Conservation (phyloP, 164 flowering plant genomes). For the Vitis rotundifolia region DNA sequence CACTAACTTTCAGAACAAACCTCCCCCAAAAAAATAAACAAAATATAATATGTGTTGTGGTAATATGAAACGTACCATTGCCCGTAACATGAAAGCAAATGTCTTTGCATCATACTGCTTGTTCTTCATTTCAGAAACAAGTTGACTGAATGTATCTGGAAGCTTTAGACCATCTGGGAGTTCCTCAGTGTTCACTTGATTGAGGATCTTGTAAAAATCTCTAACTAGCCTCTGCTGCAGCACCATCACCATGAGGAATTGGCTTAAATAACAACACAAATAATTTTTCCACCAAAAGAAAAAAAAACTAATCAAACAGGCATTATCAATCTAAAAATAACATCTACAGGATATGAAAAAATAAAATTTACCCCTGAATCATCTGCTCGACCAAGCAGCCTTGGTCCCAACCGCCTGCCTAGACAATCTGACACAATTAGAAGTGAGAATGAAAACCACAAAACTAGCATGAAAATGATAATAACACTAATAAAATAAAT, state of each 20-base stretch:
- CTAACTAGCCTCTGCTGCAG: constrained; percentile 69
- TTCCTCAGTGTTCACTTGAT: constrained; percentile 74
- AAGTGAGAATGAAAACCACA: background rate
- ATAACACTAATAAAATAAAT: background rate
- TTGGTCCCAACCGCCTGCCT: constrained; percentile 92
- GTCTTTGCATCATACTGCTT: constrained; percentile 78
- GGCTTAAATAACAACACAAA: constrained; percentile 5
- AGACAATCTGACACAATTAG: constrained; percentile 71
- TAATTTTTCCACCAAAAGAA: constrained; percentile 5
- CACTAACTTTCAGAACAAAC: too few species aligned
- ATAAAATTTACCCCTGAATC: constrained; percentile 68
- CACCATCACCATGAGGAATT: constrained; percentile 19
- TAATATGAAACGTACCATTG: constrained; percentile 60
- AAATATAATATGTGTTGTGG: too few species aligned
- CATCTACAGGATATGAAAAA: background rate
- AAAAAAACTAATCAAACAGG: background rate
- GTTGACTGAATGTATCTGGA: constrained; percentile 69
- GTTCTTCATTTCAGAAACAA: constrained; percentile 79
- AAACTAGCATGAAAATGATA: background rate
- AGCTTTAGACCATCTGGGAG: constrained; percentile 73
- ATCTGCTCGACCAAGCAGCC: constrained; percentile 80
- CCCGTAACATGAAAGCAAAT: constrained; percentile 71
- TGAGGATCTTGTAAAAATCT: constrained; percentile 77
- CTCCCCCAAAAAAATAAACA: too few species aligned
- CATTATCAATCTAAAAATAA: background rate